Conservation (phyloP, 192 early-diverging fungal genomes). For the Entomortierella beljakovae region DNA sequence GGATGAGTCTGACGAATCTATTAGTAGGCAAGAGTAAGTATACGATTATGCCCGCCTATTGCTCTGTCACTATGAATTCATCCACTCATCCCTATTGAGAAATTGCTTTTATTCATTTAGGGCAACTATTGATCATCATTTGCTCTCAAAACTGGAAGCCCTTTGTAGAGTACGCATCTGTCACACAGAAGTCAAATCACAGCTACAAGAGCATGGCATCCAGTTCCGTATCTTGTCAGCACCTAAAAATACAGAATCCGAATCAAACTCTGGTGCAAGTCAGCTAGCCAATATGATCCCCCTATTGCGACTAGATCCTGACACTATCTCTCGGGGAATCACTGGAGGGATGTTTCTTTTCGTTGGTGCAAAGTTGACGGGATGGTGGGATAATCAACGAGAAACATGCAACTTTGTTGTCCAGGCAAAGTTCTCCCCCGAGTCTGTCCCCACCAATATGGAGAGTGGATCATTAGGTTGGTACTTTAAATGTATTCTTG, state of each 20-base stretch:
- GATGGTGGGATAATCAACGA: conserved; percentile 47
- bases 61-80: neutral
- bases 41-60: neutral
- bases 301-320: conserved; percentile 30
- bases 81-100: neutral
- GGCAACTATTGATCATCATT: conserved; percentile 33
- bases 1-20: neutral
- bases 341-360: conserved; percentile 29
- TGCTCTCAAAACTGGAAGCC: conserved; percentile 41
- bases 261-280: neutral
- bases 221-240: conserved; percentile 8
- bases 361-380: conserved; percentile 46
- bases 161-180: conserved; percentile 40
- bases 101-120: conserved; percentile 6
- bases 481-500: neutral
- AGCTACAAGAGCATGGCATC: conserved; percentile 41
- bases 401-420: conserved; percentile 52
- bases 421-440: conserved; percentile 36
- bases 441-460: conserved; percentile 25
- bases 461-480: conserved; percentile 29
- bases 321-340: conserved; percentile 29
- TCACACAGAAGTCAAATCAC: conserved; percentile 24
- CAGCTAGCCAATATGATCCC: conserved; percentile 19
- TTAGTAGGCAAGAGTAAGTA: conserved; percentile 21
- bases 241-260: neutral